These are phyloP conservation scores for Kingdonia uniflora DNA, from an alignment of 164 flowering plant species.

Conservation along the genomic window DNA sequence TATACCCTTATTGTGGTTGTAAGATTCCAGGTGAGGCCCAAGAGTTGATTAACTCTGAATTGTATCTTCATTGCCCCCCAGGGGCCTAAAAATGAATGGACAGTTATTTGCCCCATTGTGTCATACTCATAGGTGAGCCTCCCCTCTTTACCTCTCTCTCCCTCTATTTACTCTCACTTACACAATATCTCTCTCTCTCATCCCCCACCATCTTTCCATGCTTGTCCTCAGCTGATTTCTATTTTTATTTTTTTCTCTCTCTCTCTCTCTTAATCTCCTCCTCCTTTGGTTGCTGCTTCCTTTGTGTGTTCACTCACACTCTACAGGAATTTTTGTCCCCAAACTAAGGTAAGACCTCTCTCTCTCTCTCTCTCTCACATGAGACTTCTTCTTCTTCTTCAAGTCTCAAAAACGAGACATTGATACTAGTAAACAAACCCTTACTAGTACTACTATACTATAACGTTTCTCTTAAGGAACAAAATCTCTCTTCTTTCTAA, in stretches of 20 bases:
- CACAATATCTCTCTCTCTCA: neutral
- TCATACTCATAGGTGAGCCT: too few relatives aligned
- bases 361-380: neutral
- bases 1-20: too few relatives aligned
- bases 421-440: neutral
- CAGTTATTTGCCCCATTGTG: too few relatives aligned
- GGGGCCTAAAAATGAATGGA: too few relatives aligned
- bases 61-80: too few relatives aligned
- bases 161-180: neutral
- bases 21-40: too few relatives aligned
- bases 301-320: neutral
- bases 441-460: neutral
- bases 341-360: neutral
- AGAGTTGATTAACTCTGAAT: too few relatives aligned
- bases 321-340: too few relatives aligned
- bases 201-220: constrained; percentile 4
- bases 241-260: neutral
- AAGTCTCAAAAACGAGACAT: neutral
- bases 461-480: too few relatives aligned
- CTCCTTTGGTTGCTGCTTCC: neutral
- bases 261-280: neutral
- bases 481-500: too few relatives aligned
- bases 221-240: neutral
- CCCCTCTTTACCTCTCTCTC: neutral
- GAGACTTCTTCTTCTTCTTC: neutral